Evolutionary conservation across 2,329 filamentous ascomycete species (phyloP), one percentile per base, ranked within the genome.

Genomic region (Phialophora tarda): DNA sequence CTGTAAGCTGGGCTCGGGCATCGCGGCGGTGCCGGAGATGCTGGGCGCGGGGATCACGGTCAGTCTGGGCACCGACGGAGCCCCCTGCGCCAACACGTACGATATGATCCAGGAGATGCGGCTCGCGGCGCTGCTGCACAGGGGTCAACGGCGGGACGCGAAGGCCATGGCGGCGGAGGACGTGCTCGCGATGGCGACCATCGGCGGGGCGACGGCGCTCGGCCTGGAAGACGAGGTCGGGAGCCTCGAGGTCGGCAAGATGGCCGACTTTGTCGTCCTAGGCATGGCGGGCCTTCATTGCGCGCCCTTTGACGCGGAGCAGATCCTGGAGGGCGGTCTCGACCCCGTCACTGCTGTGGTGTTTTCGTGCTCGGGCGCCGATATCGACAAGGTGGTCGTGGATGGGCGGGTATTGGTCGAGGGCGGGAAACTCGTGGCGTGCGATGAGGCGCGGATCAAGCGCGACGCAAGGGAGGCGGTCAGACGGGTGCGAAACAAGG

Each of bases 21-120:
- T 84, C 61, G 81, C 81, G 26, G 76, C 78, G 4, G 77, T 85
- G 0, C 82, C 82, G 0, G 78, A 81, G 28, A 75, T 85, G 72
- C 73, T 83, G 24, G 66, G 72, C 0, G 76, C 75, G 0, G 77
- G 77, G 0, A 78, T 85, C 5, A 84, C 83, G 65, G 78, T 85
- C 6, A 75, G 76, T 0, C 74, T 85, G 0, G 84, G 83, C 0
- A 85, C 83, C 0, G 83, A 86, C 70, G 83, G 83, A 0, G 83
- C 83, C 0, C 83, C 83, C 0, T 85, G 83, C 72, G 82, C 82
- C 41, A 84, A 84, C 68, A 80, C 80, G 6, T 83, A 82, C 71
- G 82, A 84, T 66, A 78, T 85, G 73, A 71, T 85, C 21, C 81
- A 81, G 56, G 83, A 85, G 74, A 85, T 84, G 82, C 82, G 82